A percentile compares a stretch with the other conserved stretches of the same genome.
Conservation (phyloP, 2,329 filamentous ascomycete species). For the Ceratocystis ficicola region DNA sequence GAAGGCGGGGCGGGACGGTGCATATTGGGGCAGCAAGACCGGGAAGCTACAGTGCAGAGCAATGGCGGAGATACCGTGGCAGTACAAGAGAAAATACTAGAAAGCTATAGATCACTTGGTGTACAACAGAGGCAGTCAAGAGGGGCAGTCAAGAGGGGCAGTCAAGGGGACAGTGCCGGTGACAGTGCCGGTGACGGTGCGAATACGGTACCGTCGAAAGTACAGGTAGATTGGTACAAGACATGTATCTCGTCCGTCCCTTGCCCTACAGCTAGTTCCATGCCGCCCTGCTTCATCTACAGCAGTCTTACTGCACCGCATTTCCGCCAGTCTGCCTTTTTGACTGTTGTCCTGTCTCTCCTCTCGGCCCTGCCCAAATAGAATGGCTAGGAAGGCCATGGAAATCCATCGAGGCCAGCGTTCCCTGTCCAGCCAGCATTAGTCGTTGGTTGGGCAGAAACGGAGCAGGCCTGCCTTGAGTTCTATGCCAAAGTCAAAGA, state of each 20-base stretch:
- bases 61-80: not conserved
- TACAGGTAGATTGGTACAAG: too few relatives aligned
- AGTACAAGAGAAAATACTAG: not conserved
- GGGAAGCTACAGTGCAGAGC: not conserved
- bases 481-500: not conserved
- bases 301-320: too few relatives aligned
- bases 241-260: too few relatives aligned
- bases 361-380: not conserved
- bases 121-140: not conserved
- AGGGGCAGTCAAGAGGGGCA: not conserved
- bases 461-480: not conserved
- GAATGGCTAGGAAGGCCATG: not conserved
- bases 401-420: not conserved
- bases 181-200: too few relatives aligned
- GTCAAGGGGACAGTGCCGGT: too few relatives aligned
- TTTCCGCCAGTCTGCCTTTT: too few relatives aligned
- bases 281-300: too few relatives aligned
- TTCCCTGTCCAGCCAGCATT: not conserved
- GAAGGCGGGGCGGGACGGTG: not conserved
- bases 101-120: not conserved
- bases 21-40: not conserved
- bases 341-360: too few relatives aligned
- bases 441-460: constrained; percentile 4
- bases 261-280: too few relatives aligned
- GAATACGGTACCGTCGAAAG: too few relatives aligned